Base-by-base conservation (phyloP, 306 rosid genomes). In the Cucurbita maxima region DNA sequence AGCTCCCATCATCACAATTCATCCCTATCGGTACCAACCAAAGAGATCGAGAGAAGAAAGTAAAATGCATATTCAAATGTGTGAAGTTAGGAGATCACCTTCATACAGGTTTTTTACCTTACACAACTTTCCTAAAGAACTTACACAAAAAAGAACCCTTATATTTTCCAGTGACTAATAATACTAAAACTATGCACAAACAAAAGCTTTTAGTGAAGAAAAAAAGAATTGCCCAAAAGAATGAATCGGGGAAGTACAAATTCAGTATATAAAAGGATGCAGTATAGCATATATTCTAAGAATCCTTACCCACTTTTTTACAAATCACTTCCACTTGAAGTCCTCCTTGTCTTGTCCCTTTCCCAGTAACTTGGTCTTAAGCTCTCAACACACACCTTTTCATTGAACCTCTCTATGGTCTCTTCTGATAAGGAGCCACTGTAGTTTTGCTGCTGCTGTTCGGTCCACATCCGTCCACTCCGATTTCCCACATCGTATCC, bases 391-490 rank as follows among this genome's bases (percentile, higher is more conserved):
- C 92, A 87, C 1, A 87, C 83, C 81, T 94, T 94, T 72, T 92
- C 91, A 76, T 87, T 84, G 76, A 91, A 86, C 61, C 87, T 87
- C 41, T 86, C 97, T 57, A 68, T 41, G 16, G 88, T 75, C 76
- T 86, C 95, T 16, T 87, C 88, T 8, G 79, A 34, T 34, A 92
- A 78, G 58, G 90, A 83, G 73, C 88, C 88, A 55, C 91, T 81
- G 74, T 79, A 81, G 16, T 57, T 89, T 62, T 30, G 34, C 34
- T 30, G 34, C 34, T 84, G 84, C 58, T 86, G 91, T 74, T 91
- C 97, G 3, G 83, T 73, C 92, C 96, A 86, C 22, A 94, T 70
- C 67, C 90, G 82, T 63, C 96, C 89, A 50, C 99, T 91, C 64
- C 86, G 82, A 80, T 79, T 90, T 74, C 97, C 96, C 10, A 76